Conservation (phyloP, 2,329 filamentous ascomycete species). For the Trichoderma hamatum region DNA sequence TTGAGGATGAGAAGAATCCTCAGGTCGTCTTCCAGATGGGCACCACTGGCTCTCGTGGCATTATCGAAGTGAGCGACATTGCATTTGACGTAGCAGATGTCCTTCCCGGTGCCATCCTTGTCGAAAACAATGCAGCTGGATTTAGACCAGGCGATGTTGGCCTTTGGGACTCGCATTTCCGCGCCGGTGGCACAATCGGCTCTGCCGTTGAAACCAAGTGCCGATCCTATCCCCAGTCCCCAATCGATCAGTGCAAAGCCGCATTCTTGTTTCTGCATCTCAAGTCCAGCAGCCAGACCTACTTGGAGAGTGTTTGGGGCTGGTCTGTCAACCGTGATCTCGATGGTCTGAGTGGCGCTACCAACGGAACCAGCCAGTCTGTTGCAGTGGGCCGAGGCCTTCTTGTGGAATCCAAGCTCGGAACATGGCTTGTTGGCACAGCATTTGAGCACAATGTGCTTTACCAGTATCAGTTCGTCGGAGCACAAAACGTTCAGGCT, state of each 20-base stretch:
- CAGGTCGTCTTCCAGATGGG: constrained; percentile 63
- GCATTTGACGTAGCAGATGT: constrained; percentile 68
- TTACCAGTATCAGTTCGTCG: constrained; percentile 57
- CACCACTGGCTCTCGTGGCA: constrained; percentile 59
- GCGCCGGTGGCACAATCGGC: constrained; percentile 46
- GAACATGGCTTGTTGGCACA: constrained; percentile 57
- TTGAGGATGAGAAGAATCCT: constrained; percentile 28
- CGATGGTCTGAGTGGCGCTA: constrained; percentile 40
- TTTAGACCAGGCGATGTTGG: constrained; percentile 48
- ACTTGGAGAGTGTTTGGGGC: constrained; percentile 58
- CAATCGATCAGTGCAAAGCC: constrained; percentile 44
- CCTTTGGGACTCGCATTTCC: constrained; percentile 48
- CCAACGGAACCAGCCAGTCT: constrained; percentile 36
- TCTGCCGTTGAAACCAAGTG: constrained; percentile 27
- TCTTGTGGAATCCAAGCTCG: constrained; percentile 49
- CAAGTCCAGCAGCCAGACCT: constrained; percentile 48
- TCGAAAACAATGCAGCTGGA: constrained; percentile 61
- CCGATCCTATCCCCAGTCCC: constrained; percentile 34
- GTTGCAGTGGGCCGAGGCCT: constrained; percentile 48
- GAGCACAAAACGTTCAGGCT: constrained; percentile 48
- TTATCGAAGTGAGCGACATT: constrained; percentile 71
- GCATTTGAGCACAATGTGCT: constrained; percentile 54
- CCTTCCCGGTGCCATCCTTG: constrained; percentile 67
- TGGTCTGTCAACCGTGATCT: constrained; percentile 53
- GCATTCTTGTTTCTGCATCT: constrained; percentile 54